A percentile compares a stretch with the other conserved stretches of the same genome.
These are phyloP conservation scores for Aureobasidium sp. DNA, from an alignment of 2,329 filamentous ascomycete genomes.

Conservation along the genomic window DNA sequence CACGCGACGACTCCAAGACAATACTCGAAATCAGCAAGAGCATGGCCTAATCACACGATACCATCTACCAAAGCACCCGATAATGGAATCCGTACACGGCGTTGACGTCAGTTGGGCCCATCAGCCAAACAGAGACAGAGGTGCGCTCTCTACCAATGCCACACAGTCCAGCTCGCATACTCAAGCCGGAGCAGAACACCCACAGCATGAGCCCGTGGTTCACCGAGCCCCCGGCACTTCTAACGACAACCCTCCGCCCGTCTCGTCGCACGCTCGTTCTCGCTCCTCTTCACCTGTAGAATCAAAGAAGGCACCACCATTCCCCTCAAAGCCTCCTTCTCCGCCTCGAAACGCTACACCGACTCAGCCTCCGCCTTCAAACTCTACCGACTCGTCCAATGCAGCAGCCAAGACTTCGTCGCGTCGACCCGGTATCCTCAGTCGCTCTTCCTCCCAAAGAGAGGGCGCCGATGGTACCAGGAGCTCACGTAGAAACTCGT, in stretches of 20 bases:
- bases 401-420: conserved; percentile 19
- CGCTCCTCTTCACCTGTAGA: conserved; percentile 16
- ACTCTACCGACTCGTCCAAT: conserved; percentile 18
- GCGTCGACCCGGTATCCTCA: conserved; percentile 34
- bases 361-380: not conserved
- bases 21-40: not conserved
- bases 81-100: conserved; percentile 48
- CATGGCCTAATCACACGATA: not conserved
- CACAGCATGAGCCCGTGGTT: conserved; percentile 22
- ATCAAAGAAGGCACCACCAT: not conserved
- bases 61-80: not conserved
- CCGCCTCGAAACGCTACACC: not conserved
- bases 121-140: conserved; percentile 59
- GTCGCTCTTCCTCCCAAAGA: conserved; percentile 33
- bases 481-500: conserved; percentile 59
- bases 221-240: conserved; percentile 29
- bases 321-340: not conserved
- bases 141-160: conserved; percentile 41
- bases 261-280: conserved; percentile 28
- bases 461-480: conserved; percentile 20
- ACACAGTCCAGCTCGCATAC: conserved; percentile 18
- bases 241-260: conserved; percentile 28
- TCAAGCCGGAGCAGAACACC: conserved; percentile 26
- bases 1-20: not conserved
- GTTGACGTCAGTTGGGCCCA: conserved; percentile 91